These are phyloP conservation scores for Mitragyna speciosa DNA, from an alignment of 257 asterid species.

Conservation along the genomic window DNA sequence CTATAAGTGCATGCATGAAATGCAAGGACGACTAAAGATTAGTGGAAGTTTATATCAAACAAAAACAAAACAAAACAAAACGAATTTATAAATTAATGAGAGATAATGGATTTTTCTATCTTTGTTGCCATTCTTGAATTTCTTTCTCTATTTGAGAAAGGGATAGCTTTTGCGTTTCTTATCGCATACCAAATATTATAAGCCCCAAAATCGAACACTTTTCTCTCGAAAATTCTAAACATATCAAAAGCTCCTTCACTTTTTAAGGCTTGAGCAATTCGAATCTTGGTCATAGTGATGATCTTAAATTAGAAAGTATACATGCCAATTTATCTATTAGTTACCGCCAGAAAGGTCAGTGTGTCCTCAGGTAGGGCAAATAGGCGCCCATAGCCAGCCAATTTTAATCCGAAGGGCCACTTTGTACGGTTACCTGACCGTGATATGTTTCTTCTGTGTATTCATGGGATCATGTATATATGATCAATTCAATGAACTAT, in stretches of 20 bases:
- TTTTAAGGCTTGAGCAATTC: constrained; percentile 26
- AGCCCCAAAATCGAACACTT: neutral
- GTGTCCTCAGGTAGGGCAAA: constrained; percentile 5
- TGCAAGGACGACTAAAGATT: too few relatives aligned
- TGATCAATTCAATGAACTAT: too few relatives aligned
- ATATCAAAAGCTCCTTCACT: constrained; percentile 22
- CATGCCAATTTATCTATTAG: neutral
- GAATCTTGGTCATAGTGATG: constrained; percentile 31
- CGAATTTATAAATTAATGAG: neutral
- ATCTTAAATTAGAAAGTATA: constrained; percentile 19
- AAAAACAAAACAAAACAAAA: neutral
- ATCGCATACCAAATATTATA: neutral
- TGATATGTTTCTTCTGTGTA: too few relatives aligned
- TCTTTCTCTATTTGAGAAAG: neutral
- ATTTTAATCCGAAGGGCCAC: constrained; percentile 42
- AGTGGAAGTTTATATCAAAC: too few relatives aligned
- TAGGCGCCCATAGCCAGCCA: constrained; percentile 36
- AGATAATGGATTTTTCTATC: neutral
- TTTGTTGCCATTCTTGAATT: neutral
- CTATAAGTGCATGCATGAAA: neutral
- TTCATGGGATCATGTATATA: too few relatives aligned
- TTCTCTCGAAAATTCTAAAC: constrained; percentile 34
- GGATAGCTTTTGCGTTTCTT: neutral
- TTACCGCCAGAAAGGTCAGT: neutral
- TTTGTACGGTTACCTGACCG: constrained; percentile 19